Evolutionary conservation across 768 basidiomycete genomes (phyloP), one percentile per base, ranked within the genome.

Genomic region (Saitozyma podzolica): DNA sequence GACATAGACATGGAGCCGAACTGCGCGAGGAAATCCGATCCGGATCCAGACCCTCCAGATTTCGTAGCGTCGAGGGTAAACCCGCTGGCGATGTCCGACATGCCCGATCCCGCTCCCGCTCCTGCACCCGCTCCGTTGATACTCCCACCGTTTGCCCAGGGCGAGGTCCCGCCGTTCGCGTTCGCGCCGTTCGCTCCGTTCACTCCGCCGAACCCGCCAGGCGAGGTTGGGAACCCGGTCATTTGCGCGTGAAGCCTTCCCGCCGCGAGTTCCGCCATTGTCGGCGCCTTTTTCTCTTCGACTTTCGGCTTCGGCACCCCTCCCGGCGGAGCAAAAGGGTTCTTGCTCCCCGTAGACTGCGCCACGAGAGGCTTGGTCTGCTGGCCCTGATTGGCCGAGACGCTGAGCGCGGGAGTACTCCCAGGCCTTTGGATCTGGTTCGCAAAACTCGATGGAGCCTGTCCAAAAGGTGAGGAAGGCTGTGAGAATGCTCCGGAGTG

Each of bases 281-380:
- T 92, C 9, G 89, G 91, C 39, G 83, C 85, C 76, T 87, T 89
- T 1, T 90, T 89, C 37, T 90, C 82, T 14, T 89, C 41, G 19
- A 16, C 39, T 29, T 87, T 0, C 13, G 74, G 71, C 14, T 58
- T 56, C 13, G 82, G 80, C 20, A 85, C 81, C 9, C 79, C 83
- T 6, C 84, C 82, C 5, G 90, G 85, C 40, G 86, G 85, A 7
- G 92, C 94, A 66, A 99, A 99, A 3, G 96, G 96, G 83, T 99
- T 99, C 68, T 86, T 87, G 8, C 91, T 91, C 37, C 96, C 95
- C 3, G 96, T 99, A 76, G 89, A 87, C 77, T 98, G 94, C 7
- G 92, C 84, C 70, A 86, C 87, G 37, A 97, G 84, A 8, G 87
- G 86, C 71, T 88, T 86, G 2, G 84, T 82, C 3, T 81, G 67